Percentiles rank a stretch among this genome's conserved stretches.
Conservation (phyloP, 257 asterid species). For the Solanum pinnatisectum region DNA sequence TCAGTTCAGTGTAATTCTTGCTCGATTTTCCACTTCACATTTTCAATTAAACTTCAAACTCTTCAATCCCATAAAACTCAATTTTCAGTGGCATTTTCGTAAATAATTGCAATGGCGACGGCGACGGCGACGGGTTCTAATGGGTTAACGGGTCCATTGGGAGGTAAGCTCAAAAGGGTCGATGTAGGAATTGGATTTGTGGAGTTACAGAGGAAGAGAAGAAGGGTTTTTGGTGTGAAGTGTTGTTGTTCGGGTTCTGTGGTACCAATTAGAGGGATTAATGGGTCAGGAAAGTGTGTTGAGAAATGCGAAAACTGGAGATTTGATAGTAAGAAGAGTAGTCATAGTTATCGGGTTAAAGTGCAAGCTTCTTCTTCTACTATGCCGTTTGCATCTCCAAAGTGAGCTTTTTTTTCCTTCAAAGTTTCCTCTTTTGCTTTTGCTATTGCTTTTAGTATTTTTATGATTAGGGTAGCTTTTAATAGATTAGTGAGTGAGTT, state of each 20-base stretch:
- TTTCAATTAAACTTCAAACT: background rate
- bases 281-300: conserved; percentile 27
- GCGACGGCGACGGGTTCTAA: conserved; percentile 51
- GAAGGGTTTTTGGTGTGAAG: conserved; percentile 16
- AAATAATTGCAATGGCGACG: conserved; percentile 6
- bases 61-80: background rate
- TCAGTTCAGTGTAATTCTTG: background rate
- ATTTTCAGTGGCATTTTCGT: conserved; percentile 13
- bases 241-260: conserved; percentile 43
- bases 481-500: too few relatives aligned
- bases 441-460: background rate
- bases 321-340: conserved; percentile 25
- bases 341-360: conserved; percentile 15
- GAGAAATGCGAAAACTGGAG: conserved; percentile 44
- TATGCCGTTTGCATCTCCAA: conserved; percentile 56
- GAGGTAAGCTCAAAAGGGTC: conserved; percentile 19
- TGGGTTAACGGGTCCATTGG: conserved; percentile 41
- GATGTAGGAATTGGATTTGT: conserved; percentile 25
- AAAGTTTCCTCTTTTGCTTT: background rate
- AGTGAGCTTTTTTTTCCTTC: conserved; percentile 12
- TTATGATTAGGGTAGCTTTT: background rate
- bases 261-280: background rate
- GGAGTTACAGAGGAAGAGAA: conserved; percentile 40
- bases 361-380: conserved; percentile 23
- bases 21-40: background rate